Percentiles rank a stretch among this genome's conserved stretches.
phyloP scores from a whole-genome alignment of 2,329 filamentous ascomycete genomes.

The Verticillium isaacii region DNA sequence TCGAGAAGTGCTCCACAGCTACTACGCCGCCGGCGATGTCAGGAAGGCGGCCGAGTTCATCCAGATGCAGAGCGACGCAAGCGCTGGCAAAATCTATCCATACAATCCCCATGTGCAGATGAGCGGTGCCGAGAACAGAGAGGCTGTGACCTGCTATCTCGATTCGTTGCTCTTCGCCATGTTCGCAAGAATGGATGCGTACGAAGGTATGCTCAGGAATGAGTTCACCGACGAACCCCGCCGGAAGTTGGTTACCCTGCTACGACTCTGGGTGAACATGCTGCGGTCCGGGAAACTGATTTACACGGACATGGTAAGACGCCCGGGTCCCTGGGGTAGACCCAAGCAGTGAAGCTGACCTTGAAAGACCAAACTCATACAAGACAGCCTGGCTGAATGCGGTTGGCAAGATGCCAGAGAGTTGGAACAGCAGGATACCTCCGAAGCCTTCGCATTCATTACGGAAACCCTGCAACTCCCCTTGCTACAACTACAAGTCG shows the following conservation, averaged over 20 bases:
- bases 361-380: conserved; percentile 70
- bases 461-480: conserved; percentile 86
- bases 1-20: conserved; percentile 50
- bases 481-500: conserved; percentile 84
- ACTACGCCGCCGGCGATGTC: conserved; percentile 63
- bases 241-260: conserved; percentile 67
- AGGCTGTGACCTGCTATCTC: conserved; percentile 88
- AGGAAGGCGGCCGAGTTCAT: conserved; percentile 74
- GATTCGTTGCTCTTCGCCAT: conserved; percentile 91
- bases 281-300: conserved; percentile 81
- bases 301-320: conserved; percentile 71
- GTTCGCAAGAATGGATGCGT: conserved; percentile 86
- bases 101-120: conserved; percentile 70
- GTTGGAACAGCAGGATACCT: conserved; percentile 87
- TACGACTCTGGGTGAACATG: conserved; percentile 92
- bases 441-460: conserved; percentile 92
- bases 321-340: neutral
- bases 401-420: conserved; percentile 80
- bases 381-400: conserved; percentile 76
- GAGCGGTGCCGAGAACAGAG: conserved; percentile 80
- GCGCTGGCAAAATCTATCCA: conserved; percentile 70
- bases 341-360: conserved; percentile 17
- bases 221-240: conserved; percentile 68
- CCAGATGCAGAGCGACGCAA: conserved; percentile 72
- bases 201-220: conserved; percentile 86